Evolutionary conservation across 331 rosid species (phyloP), one percentile per base, ranked within the genome.

Genomic region (Malus hybrid): DNA sequence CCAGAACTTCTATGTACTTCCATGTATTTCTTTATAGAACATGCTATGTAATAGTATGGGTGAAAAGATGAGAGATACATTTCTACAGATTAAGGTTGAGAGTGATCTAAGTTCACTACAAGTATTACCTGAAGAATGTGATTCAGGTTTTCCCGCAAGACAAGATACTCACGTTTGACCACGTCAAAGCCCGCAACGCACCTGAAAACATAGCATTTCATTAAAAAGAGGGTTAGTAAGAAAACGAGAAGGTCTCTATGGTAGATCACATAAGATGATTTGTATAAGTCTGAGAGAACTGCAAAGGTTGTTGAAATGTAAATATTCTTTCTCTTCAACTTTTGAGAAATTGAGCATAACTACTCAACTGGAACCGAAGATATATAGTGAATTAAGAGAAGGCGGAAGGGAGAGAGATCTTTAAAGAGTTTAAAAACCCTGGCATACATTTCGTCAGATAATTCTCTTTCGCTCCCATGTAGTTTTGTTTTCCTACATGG

Each of bases 111-210:
- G 48, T 42, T 42, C 48, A 11, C 15, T 11, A 11, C 14, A 3
- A 64, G 27, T 19, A 18, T 20, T 80, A 80, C 83, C 80, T 75
- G 28, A 69, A 11, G 28, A 20, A 75, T 54, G 42, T 19, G 11
- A 15, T 22, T 33, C 18, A 80, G 72, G 36, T 29, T 69, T 1
- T 59, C 71, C 6, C 29, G 50, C 55, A 80, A 32, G 29, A 7
- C 28, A 55, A 6, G 7, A 42, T 27, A 70, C 16, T 80, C 69
- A 19, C 50, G 1, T 5, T 63, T 75, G 64, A 80, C 14, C 67
- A 3, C 61, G 14, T 8, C 68, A 16, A 55, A 36, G 56, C 28
- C 32, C n/a, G 32, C 12, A 13, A 34, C 6, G 57, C 83, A 70
- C 76, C 83, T 80, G 52, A 70, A n/a, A 74, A 42, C 56, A 70